Evolutionary conservation across 495 filamentous ascomycete genomes (phyloP).

Genomic region (Hypoxylon intermedium): DNA sequence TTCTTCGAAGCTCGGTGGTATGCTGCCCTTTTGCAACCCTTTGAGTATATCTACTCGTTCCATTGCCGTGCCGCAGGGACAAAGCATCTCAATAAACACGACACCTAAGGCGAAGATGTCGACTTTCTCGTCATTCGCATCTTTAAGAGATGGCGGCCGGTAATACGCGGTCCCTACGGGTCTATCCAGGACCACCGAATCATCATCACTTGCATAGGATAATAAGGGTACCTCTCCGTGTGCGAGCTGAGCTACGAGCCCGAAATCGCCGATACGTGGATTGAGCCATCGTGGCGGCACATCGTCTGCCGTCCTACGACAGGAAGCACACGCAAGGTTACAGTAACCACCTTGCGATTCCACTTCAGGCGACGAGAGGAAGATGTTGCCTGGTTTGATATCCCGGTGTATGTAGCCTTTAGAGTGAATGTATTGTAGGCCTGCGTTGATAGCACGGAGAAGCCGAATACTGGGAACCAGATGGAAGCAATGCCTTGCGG

Average conservation of each 20-base stretch:
- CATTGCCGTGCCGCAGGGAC: constrained; percentile 60
- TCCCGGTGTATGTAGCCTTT: constrained; percentile 95
- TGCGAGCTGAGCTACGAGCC: constrained; percentile 61
- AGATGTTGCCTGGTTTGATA: constrained; percentile 99
- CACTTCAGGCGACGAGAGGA: constrained; percentile 63
- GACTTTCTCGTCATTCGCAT: constrained; percentile 58
- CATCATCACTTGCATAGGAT: constrained; percentile 1
- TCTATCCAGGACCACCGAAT: background rate
- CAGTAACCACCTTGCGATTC: constrained; percentile 38
- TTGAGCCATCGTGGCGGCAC: constrained; percentile 51
- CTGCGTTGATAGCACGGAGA: constrained; percentile 39
- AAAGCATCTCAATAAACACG: constrained; percentile 61
- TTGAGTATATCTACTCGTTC: constrained; percentile 59
- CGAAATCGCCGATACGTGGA: constrained; percentile 64
- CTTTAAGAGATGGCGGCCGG: constrained; percentile 37
- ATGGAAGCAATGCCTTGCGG: constrained; percentile 60
- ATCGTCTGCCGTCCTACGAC: background rate
- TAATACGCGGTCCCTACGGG: constrained; percentile 40
- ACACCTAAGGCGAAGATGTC: constrained; percentile 64
- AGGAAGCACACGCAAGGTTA: constrained; percentile 43
- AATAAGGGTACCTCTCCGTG: constrained; percentile 38
- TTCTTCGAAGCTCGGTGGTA: constrained; percentile 16
- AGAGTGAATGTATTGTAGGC: constrained; percentile 72
- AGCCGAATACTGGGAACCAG: constrained; percentile 53
- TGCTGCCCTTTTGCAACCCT: constrained; percentile 47